Conservation (phyloP, 768 basidiomycete genomes). For the Boletus coccyginus region DNA sequence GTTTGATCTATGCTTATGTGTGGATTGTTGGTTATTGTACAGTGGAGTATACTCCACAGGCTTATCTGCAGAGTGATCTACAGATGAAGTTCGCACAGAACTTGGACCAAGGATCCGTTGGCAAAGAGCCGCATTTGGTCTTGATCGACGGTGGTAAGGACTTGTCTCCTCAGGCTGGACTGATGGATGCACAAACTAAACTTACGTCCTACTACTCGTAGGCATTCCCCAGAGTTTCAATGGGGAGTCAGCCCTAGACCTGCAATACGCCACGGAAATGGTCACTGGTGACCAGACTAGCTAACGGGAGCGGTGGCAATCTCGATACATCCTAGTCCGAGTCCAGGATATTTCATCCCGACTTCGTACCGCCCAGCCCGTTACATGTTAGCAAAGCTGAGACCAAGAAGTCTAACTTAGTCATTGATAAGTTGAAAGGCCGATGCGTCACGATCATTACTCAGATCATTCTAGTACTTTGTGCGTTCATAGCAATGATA, state of each 20-base stretch:
- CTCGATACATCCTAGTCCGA: too few species aligned
- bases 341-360: too few species aligned
- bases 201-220: not conserved
- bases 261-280: constrained; percentile 32
- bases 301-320: constrained; percentile 16
- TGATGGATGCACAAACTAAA: constrained; percentile 20
- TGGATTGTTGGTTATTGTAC: not conserved
- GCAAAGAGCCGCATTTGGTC: constrained; percentile 27
- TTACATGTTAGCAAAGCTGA: too few species aligned
- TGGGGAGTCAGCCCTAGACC: constrained; percentile 32
- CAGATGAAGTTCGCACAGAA: constrained; percentile 30
- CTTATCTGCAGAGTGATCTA: constrained; percentile 30
- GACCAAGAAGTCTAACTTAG: too few species aligned
- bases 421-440: too few species aligned
- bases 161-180: not conserved
- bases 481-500: too few species aligned
- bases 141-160: constrained; percentile 37
- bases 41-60: constrained; percentile 36
- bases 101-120: constrained; percentile 15
- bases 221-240: constrained; percentile 6
- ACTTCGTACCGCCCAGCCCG: too few species aligned
- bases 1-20: not conserved
- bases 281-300: constrained; percentile 34
- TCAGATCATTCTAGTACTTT: too few species aligned
- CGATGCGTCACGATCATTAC: too few species aligned